Base-by-base conservation (phyloP, 2,329 filamentous ascomycete genomes). In the Trichoderma semiorbis region DNA sequence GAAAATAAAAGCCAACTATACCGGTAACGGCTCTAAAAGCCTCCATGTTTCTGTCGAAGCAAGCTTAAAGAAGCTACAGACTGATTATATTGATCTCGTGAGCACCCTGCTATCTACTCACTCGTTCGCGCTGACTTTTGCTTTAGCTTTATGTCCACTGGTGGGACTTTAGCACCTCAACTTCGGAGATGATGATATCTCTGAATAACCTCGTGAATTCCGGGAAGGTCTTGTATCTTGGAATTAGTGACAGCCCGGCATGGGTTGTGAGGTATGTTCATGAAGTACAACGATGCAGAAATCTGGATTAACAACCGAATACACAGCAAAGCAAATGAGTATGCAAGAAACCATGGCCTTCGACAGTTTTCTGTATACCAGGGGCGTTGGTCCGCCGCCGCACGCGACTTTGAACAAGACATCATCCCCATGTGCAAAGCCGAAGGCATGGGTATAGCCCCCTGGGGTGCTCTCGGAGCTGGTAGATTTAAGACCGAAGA, bases 281-380 rank as follows among this genome's bases (percentile, higher is more conserved):
- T 43, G 0, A 43, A 43, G 39, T n/a, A n/a, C 2, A n/a, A 5
- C 39, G 16, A 8, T 28, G 14, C 26, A 36, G 14, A 26, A 16
- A 1, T 11, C 30, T 3, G 8, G 1, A 58, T 11, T 24, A 43
- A n/a, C 16, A n/a, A 43, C 16, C 1, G 7, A 43, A 10, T 43
- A n/a, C 6, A 5, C 32, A 86, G 85, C 76, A 90, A 89, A 77
- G 88, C 88, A n/a, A 92, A 91, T 67, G 86, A 90, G 77, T 91
- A 94, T 77, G 93, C 92, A 8, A 87, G 90, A 47, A 86, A 88
- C 73, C 88, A 93, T 73, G 91, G 90, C n/a, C 84, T 93, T 34
- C 88, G 89, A 2, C 90, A 87, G 50, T 94, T 94, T 81, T 87
- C 84, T 43, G 79, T 84, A 18, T 84, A 85, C 50, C 83, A 84